Evolutionary conservation across 176 grass and related monocot genomes (phyloP).

Genomic region (Eragrostis curvula): DNA sequence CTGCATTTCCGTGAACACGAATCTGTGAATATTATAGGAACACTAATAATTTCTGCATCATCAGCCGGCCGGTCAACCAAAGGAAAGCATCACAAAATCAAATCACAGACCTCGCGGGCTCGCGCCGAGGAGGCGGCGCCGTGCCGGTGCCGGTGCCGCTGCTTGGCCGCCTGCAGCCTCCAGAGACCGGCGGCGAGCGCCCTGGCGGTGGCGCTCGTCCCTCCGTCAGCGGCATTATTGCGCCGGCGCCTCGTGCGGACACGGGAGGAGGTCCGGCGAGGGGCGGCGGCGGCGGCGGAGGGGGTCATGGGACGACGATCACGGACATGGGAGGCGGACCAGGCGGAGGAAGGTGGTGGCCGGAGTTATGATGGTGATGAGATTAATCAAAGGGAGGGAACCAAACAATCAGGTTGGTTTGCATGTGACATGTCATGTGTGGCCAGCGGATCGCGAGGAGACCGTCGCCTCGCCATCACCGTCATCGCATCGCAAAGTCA

Average conservation of each 20-base stretch:
- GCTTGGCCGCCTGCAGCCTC: constrained; percentile 48
- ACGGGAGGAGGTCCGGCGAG: constrained; percentile 39
- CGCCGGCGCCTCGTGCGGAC: background rate
- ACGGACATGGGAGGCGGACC: constrained; percentile 23
- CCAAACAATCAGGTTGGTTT: background rate
- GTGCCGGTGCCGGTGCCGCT: background rate
- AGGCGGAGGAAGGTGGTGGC: background rate
- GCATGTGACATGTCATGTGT: constrained; percentile 5
- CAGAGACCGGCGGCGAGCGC: constrained; percentile 56
- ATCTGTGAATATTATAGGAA: no score
- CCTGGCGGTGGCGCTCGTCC: constrained; percentile 44
- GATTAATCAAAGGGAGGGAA: background rate
- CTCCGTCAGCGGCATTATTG: background rate
- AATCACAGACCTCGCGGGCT: no score
- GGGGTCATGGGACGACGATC: constrained; percentile 45
- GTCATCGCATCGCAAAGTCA: background rate
- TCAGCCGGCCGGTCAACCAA: background rate
- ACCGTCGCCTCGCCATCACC: background rate
- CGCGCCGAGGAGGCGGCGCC: background rate
- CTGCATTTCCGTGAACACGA: no score
- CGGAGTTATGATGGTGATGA: background rate
- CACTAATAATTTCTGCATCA: no score
- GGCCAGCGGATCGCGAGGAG: constrained; percentile 16
- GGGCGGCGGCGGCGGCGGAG: background rate
- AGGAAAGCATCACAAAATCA: background rate